These are phyloP conservation scores for Esteya vermicola DNA, from an alignment of 2,329 filamentous ascomycete genomes.

Conservation along the genomic window DNA sequence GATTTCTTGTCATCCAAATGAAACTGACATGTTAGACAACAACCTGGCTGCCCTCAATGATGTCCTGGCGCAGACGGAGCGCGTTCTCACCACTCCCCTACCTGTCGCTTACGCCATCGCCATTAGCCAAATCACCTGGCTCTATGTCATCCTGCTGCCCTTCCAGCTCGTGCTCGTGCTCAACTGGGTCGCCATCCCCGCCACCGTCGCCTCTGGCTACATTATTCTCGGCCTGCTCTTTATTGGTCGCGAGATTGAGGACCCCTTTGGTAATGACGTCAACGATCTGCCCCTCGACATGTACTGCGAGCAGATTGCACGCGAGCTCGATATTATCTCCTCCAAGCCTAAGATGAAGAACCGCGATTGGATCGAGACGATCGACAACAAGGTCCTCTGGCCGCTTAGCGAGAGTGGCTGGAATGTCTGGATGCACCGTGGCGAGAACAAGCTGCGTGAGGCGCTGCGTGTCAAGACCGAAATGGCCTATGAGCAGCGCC, in stretches of 20 bases:
- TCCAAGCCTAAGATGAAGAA: conserved; percentile 34
- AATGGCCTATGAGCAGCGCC: not conserved
- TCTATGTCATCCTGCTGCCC: conserved; percentile 56
- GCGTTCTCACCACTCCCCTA: conserved; percentile 57
- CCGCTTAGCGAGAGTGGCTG: conserved; percentile 28
- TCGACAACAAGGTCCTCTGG: conserved; percentile 23
- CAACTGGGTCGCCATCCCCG: conserved; percentile 55
- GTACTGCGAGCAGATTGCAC: conserved; percentile 49
- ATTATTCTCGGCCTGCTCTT: conserved; percentile 56
- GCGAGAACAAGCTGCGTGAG: conserved; percentile 28
- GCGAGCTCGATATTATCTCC: conserved; percentile 50
- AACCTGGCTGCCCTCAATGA: conserved; percentile 46
- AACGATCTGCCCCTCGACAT: conserved; percentile 52
- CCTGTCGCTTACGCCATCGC: conserved; percentile 61
- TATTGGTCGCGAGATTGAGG: conserved; percentile 54
- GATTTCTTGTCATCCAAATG: not conserved
- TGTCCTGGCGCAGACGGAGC: conserved; percentile 49
- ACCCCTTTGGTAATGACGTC: conserved; percentile 54
- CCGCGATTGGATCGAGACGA: conserved; percentile 29
- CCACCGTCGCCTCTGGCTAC: conserved; percentile 49
- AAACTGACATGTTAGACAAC: conserved; percentile 15
- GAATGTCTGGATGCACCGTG: conserved; percentile 30
- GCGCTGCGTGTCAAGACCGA: conserved; percentile 14
- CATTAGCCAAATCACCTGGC: conserved; percentile 63
- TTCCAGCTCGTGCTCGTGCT: conserved; percentile 52